Conservation (phyloP, 2,329 filamentous ascomycete species). For the Hypoxylon rubiginosum region DNA sequence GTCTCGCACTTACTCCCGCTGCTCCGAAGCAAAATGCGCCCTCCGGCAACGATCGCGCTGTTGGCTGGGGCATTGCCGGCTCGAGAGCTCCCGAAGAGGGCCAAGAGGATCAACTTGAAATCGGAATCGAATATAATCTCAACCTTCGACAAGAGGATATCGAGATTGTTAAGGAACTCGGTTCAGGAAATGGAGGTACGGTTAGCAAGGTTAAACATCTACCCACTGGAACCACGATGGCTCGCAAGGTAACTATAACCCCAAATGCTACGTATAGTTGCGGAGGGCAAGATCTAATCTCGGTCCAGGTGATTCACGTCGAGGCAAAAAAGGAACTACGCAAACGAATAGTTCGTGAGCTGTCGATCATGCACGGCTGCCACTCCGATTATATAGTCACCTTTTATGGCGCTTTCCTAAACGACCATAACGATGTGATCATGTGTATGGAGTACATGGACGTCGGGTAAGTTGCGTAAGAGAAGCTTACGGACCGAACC, state of each 20-base stretch:
- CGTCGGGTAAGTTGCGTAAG: constrained; percentile 79
- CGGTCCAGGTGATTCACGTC: constrained; percentile 89
- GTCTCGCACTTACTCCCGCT: constrained; percentile 85
- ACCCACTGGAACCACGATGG: constrained; percentile 96
- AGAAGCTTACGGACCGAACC: constrained; percentile 25
- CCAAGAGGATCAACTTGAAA: constrained; percentile 80
- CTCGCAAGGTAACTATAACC: constrained; percentile 81
- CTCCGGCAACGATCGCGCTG: constrained; percentile 74
- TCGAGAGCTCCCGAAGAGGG: constrained; percentile 65
- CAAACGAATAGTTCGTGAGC: constrained; percentile 95
- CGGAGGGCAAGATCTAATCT: constrained; percentile 6
- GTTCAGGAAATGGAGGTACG: constrained; percentile 95
- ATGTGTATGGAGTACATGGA: constrained; percentile 99
- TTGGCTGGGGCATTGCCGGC: constrained; percentile 58
- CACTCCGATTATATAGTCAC: constrained; percentile 97
- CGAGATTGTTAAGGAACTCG: constrained; percentile 92
- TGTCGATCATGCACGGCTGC: constrained; percentile 98
- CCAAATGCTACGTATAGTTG: neutral
- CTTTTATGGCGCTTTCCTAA: constrained; percentile 97
- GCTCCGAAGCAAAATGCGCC: constrained; percentile 79
- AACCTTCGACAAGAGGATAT: constrained; percentile 93
- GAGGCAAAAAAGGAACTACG: constrained; percentile 98
- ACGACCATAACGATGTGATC: constrained; percentile 96
- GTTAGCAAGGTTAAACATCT: constrained; percentile 98
- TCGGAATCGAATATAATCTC: constrained; percentile 96